phyloP scores from a whole-genome alignment of 2,329 filamentous ascomycete species.

The Stagonosporopsis chrysanthemi region DNA sequence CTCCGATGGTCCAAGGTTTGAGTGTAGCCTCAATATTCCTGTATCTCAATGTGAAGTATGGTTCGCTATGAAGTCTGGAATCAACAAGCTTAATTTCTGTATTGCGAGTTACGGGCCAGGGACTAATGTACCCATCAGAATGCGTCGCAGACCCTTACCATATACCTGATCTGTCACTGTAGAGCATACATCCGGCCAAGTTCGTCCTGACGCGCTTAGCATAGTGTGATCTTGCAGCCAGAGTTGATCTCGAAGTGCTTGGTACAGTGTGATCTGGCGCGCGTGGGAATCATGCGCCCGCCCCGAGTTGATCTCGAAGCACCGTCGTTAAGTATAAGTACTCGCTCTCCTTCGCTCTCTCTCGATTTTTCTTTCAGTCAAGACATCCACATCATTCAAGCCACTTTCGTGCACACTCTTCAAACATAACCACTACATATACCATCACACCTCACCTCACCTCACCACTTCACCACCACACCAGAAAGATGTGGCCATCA shows the following conservation, averaged over 20 bases:
- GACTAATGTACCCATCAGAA: neutral
- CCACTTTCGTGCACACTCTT: too few relatives aligned
- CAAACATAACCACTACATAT: neutral
- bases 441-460: neutral
- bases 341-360: neutral
- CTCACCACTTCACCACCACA: neutral
- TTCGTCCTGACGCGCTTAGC: neutral
- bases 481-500: neutral
- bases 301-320: neutral
- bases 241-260: neutral
- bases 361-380: too few relatives aligned
- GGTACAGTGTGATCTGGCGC: neutral
- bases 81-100: neutral
- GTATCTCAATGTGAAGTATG: neutral
- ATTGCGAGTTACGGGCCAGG: neutral
- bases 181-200: neutral
- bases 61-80: neutral
- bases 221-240: neutral
- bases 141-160: neutral
- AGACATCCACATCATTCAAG: neutral
- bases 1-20: constrained; percentile 49
- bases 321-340: neutral
- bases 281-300: neutral
- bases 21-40: neutral
- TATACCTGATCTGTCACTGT: neutral